These are phyloP conservation scores for Rubus idaeus DNA, from an alignment of 306 rosid species.

Conservation along the genomic window DNA sequence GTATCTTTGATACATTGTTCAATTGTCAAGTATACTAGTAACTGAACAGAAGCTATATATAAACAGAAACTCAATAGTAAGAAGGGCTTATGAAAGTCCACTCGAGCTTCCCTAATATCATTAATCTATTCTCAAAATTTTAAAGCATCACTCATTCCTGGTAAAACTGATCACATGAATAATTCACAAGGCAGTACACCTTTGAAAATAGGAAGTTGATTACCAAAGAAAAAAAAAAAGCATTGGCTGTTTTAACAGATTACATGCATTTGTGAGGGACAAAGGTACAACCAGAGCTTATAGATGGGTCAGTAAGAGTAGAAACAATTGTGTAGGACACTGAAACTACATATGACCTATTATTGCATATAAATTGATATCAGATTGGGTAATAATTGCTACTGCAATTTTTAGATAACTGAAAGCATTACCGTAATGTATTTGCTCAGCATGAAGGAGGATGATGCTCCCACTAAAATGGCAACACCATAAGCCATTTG, in stretches of 20 bases:
- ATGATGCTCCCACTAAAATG: constrained; percentile 68
- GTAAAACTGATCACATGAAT: constrained; percentile 2
- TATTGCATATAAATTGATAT: background rate
- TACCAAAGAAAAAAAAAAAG: background rate
- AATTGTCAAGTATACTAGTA: background rate
- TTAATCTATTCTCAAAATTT: constrained; percentile 4
- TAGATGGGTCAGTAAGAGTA: background rate
- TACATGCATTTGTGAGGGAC: background rate
- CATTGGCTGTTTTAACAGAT: background rate
- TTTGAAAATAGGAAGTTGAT: background rate
- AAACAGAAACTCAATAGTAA: background rate
- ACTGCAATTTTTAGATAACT: constrained; percentile 1
- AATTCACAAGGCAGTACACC: constrained; percentile 1
- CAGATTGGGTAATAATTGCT: background rate
- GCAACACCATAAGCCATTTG: constrained; percentile 81
- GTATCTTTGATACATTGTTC: constrained; percentile 16
- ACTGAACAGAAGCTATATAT: background rate
- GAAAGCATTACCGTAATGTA: constrained; percentile 57
- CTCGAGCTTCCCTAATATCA: constrained; percentile 22
- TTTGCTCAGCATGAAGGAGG: constrained; percentile 78
- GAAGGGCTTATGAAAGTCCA: background rate
- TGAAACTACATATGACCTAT: background rate
- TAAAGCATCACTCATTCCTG: background rate
- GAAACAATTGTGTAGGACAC: background rate
- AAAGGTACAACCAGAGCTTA: background rate